Evolutionary conservation across 1,284 basidiomycete genomes (phyloP), one percentile per base, ranked within the genome.

Genomic region (Irpex sp.): DNA sequence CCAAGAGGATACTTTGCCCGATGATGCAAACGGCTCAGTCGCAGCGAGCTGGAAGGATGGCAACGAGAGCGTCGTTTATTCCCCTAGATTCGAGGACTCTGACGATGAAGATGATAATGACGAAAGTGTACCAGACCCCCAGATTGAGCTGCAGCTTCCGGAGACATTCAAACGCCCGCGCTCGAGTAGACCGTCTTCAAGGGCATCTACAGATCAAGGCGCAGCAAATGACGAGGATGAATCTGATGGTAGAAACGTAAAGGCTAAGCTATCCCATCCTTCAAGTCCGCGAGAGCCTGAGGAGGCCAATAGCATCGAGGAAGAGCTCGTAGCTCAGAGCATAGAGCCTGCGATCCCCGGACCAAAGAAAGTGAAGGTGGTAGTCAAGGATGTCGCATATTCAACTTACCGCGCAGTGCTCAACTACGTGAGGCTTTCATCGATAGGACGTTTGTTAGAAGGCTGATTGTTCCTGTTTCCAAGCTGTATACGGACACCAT

Each of bases 401-500:
- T 78, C 83, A 6, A 95, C 93, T 0, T 96, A 93, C 74, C 86
- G 82, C 70, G 89, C 92, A 0, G 81, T 94, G 42, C 78, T 95
- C 12, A 94, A 92, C 75, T 95, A 91, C 73, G 91, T 91, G 65
- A 72, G 84, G 1, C 39, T 45, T 45, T n/a, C 39, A 2, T 12
- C 14, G 39, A 12, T 12, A 45, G 4, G 2, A 45, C 39, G 28
- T 45, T 45, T 16, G 39, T 2, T 16, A 14, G 39, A 12, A n/a
- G 7, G 2, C 39, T 45, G 14, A 45, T 14, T 7, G 28, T 33
- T 33, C 7, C 9, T 28, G n/a, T 19, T 54, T 35, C 28, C 35
- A 66, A 93, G 90, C 78, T 95, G 42, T 95, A 95, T 71, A 94
- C 93, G 16, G 91, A 95, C 69, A 83, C 79, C 5, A 88, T 95